These are phyloP conservation scores for Pichia sp. DNA, from an alignment of 1,139 yeast genomes.

Conservation along the genomic window DNA sequence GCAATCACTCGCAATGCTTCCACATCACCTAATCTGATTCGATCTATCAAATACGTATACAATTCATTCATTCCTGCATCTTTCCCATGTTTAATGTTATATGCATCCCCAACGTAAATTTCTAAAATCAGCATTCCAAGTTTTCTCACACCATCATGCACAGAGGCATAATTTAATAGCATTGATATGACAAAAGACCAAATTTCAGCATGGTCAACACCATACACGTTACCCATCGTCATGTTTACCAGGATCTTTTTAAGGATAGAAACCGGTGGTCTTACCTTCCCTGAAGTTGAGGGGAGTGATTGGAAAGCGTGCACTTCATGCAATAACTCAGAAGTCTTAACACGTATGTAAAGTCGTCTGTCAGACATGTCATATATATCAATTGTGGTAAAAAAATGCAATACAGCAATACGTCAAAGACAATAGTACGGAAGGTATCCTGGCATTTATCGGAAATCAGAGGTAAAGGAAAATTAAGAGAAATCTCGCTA, in stretches of 20 bases:
- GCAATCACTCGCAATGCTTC: conserved; percentile 6
- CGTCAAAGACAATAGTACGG: too few relatives aligned
- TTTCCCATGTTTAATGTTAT: too few relatives aligned
- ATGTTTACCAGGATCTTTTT: conserved; percentile 78
- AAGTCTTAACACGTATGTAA: conserved; percentile 22
- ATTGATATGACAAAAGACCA: conserved; percentile 2
- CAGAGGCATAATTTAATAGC: background rate
- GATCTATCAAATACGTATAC: too few relatives aligned
- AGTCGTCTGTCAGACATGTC: conserved; percentile 23
- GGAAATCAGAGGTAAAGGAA: too few relatives aligned
- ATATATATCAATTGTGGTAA: conserved; percentile 21
- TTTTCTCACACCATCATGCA: too few relatives aligned
- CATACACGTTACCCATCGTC: conserved; percentile 61
- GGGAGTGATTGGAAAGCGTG: conserved; percentile 11
- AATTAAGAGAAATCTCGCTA: too few relatives aligned
- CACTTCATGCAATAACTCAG: conserved; percentile 25
- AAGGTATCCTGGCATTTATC: background rate
- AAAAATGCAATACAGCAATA: too few relatives aligned
- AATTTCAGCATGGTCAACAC: background rate
- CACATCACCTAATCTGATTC: background rate
- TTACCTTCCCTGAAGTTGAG: background rate
- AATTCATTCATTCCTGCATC: too few relatives aligned
- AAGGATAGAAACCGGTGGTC: conserved; percentile 40
- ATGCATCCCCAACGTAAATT: too few relatives aligned
- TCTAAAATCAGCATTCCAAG: too few relatives aligned